A percentile compares a stretch with the other conserved stretches of the same genome.
Conservation (phyloP, 306 rosid species). For the Luffa aegyptiaca region DNA sequence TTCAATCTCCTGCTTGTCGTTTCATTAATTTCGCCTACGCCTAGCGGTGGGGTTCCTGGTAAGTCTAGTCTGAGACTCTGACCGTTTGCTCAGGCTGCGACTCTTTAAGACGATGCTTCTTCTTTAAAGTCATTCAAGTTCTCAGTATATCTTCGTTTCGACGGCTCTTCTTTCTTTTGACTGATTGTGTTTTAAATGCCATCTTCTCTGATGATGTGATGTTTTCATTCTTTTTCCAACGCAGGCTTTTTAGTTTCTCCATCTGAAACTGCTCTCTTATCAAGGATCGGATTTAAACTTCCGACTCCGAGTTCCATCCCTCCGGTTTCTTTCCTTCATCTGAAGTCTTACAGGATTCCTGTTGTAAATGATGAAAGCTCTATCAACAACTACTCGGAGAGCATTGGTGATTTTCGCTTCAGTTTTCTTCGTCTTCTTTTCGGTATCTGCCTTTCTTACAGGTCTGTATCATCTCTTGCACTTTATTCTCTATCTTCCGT, state of each 20-base stretch:
- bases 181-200: constrained; percentile 15
- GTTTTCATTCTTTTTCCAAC: constrained; percentile 14
- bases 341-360: background rate
- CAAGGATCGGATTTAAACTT: background rate
- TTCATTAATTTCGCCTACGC: background rate
- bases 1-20: background rate
- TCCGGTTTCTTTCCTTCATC: background rate
- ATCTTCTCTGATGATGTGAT: constrained; percentile 8
- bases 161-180: constrained; percentile 32
- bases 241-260: constrained; percentile 1
- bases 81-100: background rate
- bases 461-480: background rate
- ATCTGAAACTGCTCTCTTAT: constrained; percentile 1
- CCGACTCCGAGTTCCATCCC: background rate
- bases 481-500: background rate
- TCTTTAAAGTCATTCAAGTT: constrained; percentile 13
- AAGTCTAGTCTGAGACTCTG: background rate
- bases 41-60: background rate
- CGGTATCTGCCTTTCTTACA: background rate
- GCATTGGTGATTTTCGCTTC: background rate
- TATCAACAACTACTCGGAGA: background rate
- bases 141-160: constrained; percentile 19
- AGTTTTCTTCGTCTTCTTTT: constrained; percentile 1
- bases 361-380: background rate
- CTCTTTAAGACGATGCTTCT: background rate